These are phyloP conservation scores for Nakaseomyces delphensis DNA, from an alignment of 1,139 yeast genomes.

Conservation along the genomic window DNA sequence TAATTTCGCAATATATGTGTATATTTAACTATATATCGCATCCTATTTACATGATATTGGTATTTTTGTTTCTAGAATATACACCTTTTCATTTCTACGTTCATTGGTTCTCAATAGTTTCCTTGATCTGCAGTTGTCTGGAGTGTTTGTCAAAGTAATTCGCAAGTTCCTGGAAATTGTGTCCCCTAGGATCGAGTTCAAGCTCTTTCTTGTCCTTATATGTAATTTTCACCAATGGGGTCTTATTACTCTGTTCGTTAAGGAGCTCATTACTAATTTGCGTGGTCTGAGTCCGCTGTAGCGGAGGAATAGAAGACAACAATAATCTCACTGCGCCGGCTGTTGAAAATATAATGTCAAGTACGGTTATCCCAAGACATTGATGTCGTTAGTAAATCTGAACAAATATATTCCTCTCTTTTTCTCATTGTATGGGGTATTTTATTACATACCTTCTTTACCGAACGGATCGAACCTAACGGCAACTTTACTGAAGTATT, in stretches of 20 bases:
- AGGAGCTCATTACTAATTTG: slow-evolving; percentile 49
- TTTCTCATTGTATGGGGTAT: no score
- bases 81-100: background rate
- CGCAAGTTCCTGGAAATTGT: slow-evolving; percentile 46
- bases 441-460: slow-evolving; percentile 48
- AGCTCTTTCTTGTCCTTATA: slow-evolving; percentile 73
- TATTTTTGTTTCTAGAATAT: background rate
- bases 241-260: slow-evolving; percentile 36
- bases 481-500: slow-evolving; percentile 68
- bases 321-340: slow-evolving; percentile 78
- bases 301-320: slow-evolving; percentile 70
- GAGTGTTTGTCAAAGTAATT: slow-evolving; percentile 61
- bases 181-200: slow-evolving; percentile 54
- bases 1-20: no score
- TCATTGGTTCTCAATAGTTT: slow-evolving; percentile 42
- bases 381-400: no score
- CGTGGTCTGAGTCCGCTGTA: slow-evolving; percentile 43
- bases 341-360: no score
- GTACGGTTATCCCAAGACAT: no score
- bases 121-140: slow-evolving; percentile 57
- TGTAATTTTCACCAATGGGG: slow-evolving; percentile 61
- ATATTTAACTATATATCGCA: no score
- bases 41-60: background rate
- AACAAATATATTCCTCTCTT: no score
- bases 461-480: slow-evolving; percentile 76